Evolutionary conservation across 139 green algal genomes (phyloP), one percentile per base, ranked within the genome.

Genomic region (Chlorella sp.): DNA sequence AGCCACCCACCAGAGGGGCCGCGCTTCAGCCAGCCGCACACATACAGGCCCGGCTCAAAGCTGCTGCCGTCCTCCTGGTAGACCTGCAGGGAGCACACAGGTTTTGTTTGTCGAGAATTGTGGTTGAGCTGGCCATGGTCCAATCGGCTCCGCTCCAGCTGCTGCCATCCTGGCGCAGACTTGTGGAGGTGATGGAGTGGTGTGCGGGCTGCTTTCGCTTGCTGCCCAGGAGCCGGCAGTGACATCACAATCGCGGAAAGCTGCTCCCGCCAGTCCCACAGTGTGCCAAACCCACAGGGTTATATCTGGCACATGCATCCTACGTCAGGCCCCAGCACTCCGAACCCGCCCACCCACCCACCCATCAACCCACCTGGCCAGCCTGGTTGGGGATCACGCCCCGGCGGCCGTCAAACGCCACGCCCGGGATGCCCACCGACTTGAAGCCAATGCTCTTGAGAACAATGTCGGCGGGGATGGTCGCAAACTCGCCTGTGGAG

Each of bases 1-100:
- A 17, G 17, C 1, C 28, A 30, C 77, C 1, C 41, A 83, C 77
- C 96, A 7, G 93, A 94, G 0, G 96, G 95, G 1, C 96, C 96
- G 20, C 96, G 91, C 88, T 96, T 97, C 1, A 97, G 56, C 96
- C 96, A 98, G 34, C 96, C 96, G 68, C 87, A 91, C 46, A 96
- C 95, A 78, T 98, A 98, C 54, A 98, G 64, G 5, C 95, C 93
- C 1, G 86, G 74, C 2, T 92, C 85, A 22, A 65, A 41, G n/a
- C 85, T 64, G 17, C n/a, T 36, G 1, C 74, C 79, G 36, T 83
- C 64, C 26, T 72, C 68, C 14, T 51, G 34, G n/a, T 94, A 70
- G 76, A 98, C 94, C 77, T 92, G 88, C 77, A 16, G 4, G 28
- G 20, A n/a, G n/a, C n/a, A n/a, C n/a, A n/a, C n/a, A n/a, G n/a